A percentile compares a stretch with the other conserved stretches of the same genome.
Conservation (phyloP, 1,284 basidiomycete genomes). For the Schizopora paradoxa region DNA sequence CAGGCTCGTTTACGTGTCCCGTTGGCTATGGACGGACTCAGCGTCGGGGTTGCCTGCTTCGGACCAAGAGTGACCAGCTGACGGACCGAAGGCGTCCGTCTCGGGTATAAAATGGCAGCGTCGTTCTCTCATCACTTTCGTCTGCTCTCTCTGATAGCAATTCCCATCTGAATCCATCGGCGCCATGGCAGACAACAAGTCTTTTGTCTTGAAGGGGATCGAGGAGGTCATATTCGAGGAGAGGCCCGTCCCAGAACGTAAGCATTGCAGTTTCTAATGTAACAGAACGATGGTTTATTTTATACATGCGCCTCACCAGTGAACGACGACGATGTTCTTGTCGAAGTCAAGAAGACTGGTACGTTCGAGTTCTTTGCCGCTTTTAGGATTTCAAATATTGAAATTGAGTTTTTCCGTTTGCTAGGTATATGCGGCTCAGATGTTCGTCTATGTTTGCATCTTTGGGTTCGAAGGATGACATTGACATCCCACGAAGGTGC, state of each 20-base stretch:
- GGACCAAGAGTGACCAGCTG: too few relatives aligned
- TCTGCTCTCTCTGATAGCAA: not conserved
- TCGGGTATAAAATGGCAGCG: too few relatives aligned
- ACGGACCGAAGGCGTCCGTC: too few relatives aligned
- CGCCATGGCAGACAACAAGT: constrained; percentile 68
- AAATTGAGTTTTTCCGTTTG: constrained; percentile 16
- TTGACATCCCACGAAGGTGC: constrained; percentile 42
- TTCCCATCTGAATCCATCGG: constrained; percentile 7
- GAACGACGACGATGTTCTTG: constrained; percentile 74
- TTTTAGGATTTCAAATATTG: constrained; percentile 2
- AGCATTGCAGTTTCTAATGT: constrained; percentile 22
- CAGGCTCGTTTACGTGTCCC: too few relatives aligned
- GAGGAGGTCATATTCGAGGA: constrained; percentile 74
- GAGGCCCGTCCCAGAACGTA: constrained; percentile 73
- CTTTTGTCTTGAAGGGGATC: constrained; percentile 73
- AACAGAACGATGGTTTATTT: constrained; percentile 1
- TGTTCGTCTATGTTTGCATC: constrained; percentile 36
- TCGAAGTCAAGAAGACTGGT: constrained; percentile 91
- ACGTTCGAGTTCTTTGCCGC: constrained; percentile 21
- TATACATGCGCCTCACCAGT: constrained; percentile 36
- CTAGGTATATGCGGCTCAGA: constrained; percentile 90
- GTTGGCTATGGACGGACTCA: too few relatives aligned
- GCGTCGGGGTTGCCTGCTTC: too few relatives aligned
- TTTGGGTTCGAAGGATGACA: not conserved
- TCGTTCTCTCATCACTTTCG: too few relatives aligned